Evolutionary conservation across 257 asterid genomes (phyloP), one percentile per base, ranked within the genome.

Genomic region (Plantago elongata): DNA sequence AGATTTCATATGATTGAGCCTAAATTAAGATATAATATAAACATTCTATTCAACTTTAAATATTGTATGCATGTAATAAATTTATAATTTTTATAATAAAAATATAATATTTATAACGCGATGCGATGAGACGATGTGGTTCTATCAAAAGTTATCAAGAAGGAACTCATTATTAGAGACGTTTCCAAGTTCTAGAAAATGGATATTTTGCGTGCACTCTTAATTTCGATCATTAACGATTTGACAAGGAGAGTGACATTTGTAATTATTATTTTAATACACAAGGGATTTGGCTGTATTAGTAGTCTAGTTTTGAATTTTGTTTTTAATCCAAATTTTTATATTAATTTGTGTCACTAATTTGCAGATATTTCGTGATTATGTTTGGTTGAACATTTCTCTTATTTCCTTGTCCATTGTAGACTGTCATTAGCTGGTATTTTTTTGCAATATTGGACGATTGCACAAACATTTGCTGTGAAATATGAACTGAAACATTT

Each of bases 401-500:
- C 45, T 57, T 57, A 45, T 4, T 5, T 18, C 8, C 9, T 52
- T 13, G 16, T 34, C 58, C 15, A 13, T 7, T 51, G 47, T 29
- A 51, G 57, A 16, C 51, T 37, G 42, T 59, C 48, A 34, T 57
- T 30, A 15, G 57, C 11, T 50, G 5, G 8, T 38, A 34, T 49
- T 27, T 40, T 40, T 47, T 38, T 54, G 49, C 47, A 11, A 52
- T 40, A 63, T 60, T 38, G 11, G 51, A 52, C 43, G 46, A 60
- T 50, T 65, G 55, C 40, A 30, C 59, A 72, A 34, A 44, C 9
- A 16, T 59, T 29, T 30, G 17, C 47, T 42, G 11, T 54, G 42
- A 18, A 54, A 4, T 54, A 18, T 18, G 48, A 68, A 66, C 64
- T 43, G 67, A 51, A 57, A 30, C 54, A 38, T 59, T 47, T 49